Evolutionary conservation across 2,329 filamentous ascomycete genomes (phyloP), one percentile per base, ranked within the genome.

Genomic region (Aplosporella prunicola): DNA sequence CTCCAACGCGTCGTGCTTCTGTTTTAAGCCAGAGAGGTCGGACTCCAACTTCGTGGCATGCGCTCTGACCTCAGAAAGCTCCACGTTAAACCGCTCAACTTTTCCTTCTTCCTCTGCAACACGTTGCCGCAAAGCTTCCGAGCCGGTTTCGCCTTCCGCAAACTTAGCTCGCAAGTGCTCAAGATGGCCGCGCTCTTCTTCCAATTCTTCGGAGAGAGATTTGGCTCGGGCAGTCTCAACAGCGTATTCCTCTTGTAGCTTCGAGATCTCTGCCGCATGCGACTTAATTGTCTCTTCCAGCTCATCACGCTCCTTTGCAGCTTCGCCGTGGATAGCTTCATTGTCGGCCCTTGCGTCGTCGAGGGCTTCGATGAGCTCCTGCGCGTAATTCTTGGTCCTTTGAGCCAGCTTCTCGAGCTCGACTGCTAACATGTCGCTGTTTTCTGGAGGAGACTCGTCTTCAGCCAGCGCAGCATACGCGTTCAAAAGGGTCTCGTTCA

Each of bases 91-190:
- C 9, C 68, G 69, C 15, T 72, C 72, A 4, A 84, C 73, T 56
- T 78, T 83, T 41, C 66, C 68, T 57, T 93, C 85, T 50, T 87
- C 80, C 40, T 85, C 82, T 27, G 80, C 76, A 3, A 93, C 69
- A 38, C 78, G 75, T 58, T 80, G 80, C 39, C 82, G 78, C 38
- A 94, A 63, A 18, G 76, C 78, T 57, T 88, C 84, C 0, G 85
- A 87, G 5, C 86, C 86, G 3, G 79, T 87, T 57, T 91, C 85
- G 11, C 85, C 87, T 45, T 88, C 82, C 1, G 82, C 76, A 52
- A 93, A 79, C 55, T 81, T 82, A 11, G 68, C 66, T 40, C 83
- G 76, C 15, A 93, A 64, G 18, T 72, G 67, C 40, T 71, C 73
- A 15, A 93, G 68, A 48, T 91, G 80, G 10, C 71, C 65, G 25